Evolutionary conservation across 805 yeast species (phyloP), one percentile per base, ranked within the genome.

Genomic region (Middelhovenomyces tepae): DNA sequence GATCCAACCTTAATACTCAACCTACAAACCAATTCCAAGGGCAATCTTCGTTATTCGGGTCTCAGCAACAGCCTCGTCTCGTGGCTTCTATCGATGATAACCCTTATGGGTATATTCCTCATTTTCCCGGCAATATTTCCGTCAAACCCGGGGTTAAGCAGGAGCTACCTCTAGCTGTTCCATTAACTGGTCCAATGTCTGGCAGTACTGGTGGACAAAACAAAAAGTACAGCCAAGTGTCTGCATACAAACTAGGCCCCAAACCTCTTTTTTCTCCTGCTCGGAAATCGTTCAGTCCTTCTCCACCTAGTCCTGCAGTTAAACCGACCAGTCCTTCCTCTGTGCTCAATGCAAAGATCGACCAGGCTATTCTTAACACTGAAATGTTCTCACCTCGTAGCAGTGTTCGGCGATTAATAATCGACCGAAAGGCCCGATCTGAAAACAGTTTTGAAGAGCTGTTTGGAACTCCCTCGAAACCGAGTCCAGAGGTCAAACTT

Each of bases 51-150:
- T n/a, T n/a, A n/a, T n/a, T n/a, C n/a, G n/a, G n/a, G n/a, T n/a
- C n/a, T n/a, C n/a, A 43, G 29, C 56, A 42, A 38, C 54, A 44
- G 34, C 56, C 46, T 23, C 56, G 56, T 16, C 45, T 55, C 11
- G 49, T 54, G 30, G 58, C 67, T 27, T 45, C 59, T 20, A 51
- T 59, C 34, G 64, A 60, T 37, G 64, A 66, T 38, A 73, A 79
- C 51, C 95, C 95, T 27, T 87, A 83, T 51, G 94, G 95, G 1
- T 68, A 73, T 30, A 77, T 78, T 46, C 81, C 86, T 4, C 61
- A 87, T 33, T 84, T 82, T 46, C 36, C 43, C 22, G 22, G 28
- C 7, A 37, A 59, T 3, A 54, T 52, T 20, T 23, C 14, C 49
- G 57, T n/a, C n/a, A n/a, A n/a, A n/a, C n/a, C n/a, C n/a, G n/a